Evolutionary conservation across 1,284 basidiomycete genomes (phyloP).

Genomic region (Meira miltonrushii): DNA sequence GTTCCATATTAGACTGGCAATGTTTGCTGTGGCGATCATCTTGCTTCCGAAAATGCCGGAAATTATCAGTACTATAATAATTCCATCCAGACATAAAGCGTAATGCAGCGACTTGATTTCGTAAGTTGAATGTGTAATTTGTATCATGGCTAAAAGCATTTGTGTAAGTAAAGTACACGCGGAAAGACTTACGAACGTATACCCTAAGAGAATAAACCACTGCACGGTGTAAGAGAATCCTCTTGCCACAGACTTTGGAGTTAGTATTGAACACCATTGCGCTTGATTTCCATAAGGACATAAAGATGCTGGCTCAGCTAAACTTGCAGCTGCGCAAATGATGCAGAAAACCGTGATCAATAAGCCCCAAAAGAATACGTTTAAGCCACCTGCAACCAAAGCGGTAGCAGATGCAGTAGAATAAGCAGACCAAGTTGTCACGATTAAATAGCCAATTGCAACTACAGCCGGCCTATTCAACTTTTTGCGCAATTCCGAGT

Average conservation of each 20-base stretch:
- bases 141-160: slow-evolving; percentile 22
- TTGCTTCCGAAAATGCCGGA: slow-evolving; percentile 12
- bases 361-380: slow-evolving; percentile 22
- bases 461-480: slow-evolving; percentile 16
- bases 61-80: slow-evolving; percentile 3
- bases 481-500: slow-evolving; percentile 12
- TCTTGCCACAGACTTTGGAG: background rate
- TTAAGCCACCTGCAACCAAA: slow-evolving; percentile 20
- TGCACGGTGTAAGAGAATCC: slow-evolving; percentile 12
- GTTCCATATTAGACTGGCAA: slow-evolving; percentile 18
- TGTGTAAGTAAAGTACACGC: slow-evolving; percentile 15
- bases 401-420: slow-evolving; percentile 14
- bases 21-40: slow-evolving; percentile 17
- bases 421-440: slow-evolving; percentile 24
- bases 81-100: slow-evolving; percentile 13
- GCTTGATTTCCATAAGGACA: slow-evolving; percentile 13
- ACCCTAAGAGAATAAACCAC: slow-evolving; percentile 20
- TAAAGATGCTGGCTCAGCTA: slow-evolving; percentile 16
- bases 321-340: slow-evolving; percentile 15
- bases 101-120: slow-evolving; percentile 1
- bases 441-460: slow-evolving; percentile 16
- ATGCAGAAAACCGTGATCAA: slow-evolving; percentile 19
- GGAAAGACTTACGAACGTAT: slow-evolving; percentile 16
- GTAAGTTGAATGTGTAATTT: slow-evolving; percentile 15
- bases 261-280: background rate